Evolutionary conservation across 257 asterid species (phyloP), one percentile per base, ranked within the genome.

Genomic region (Osmanthus fragrans): DNA sequence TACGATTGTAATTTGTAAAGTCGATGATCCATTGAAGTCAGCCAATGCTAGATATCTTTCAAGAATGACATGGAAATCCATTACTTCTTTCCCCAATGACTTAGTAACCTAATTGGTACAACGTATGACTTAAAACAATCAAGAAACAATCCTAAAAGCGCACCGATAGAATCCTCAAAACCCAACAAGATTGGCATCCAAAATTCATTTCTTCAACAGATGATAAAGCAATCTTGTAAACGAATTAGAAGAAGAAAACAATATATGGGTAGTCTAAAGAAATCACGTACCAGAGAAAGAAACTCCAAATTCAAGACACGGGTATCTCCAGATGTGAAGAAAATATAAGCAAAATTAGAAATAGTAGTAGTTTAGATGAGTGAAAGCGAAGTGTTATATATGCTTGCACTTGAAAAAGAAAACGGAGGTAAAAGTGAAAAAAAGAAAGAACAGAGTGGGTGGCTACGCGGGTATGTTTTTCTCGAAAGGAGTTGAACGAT

Each of bases 231-330:
- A 42, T 11, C 16, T 12, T 42, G 51, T 11, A 42, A 13, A 42
- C 67, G 15, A 74, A 58, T 51, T 51, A 51, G 25, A 82, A 79
- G 70, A 85, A 72, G 66, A 39, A 39, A 39, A 39, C 45, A 39
- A 39, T 9, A 39, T 9, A 39, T 9, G 45, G 45, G 45, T 39
- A 39, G 45, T 39, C 45, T 8, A 39, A 39, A 39, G 45, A 68
- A 78, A 83, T 54, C 73, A 68, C 88, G 73, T 79, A 84, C 91
- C 91, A 77, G 84, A 81, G 70, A 82, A 29, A 49, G 33, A 10
- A 60, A 60, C 68, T 60, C 68, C 32, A 23, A 60, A 9, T 23
- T 23, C 32, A 60, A 77, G 76, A 37, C 51, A 75, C 39, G 86
- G 83, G 82, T 76, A 40, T 47, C 72, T 74, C 79, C 72, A 68